Evolutionary conservation across 2,329 filamentous ascomycete species (phyloP), one percentile per base, ranked within the genome.

Genomic region (Pseudogymnoascus sp.): DNA sequence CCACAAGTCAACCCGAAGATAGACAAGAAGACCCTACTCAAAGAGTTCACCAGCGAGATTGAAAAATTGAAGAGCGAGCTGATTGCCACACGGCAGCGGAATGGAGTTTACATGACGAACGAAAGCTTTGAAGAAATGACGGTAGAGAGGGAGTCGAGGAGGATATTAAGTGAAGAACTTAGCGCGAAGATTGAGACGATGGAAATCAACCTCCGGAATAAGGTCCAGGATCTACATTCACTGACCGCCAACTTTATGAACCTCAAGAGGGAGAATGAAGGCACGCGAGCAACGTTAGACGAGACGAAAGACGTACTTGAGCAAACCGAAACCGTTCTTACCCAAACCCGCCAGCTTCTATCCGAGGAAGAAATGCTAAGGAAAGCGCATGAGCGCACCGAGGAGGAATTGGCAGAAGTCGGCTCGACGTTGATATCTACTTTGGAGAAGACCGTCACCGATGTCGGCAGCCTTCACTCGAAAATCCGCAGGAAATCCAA

Each of bases 11-110:
- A 97, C 75, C 90, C 91, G 59, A 84, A 91, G 72, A 86, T 97
- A 67, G 93, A 91, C 67, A 99, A 97, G 77, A 96, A 95, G 77
- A 96, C 91, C 2, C 77, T 99, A 11, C 82, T 99, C 9, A 88
- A 85, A 65, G 95, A 99, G 68, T 96, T 96, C 67, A 95, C 93
- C 0, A 80, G 83, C 23, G 95, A 99, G 73, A 97, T 99, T 61
- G 92, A 99, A 74, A 95, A 91, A 73, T 80, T 99, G 37, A 97
- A 96, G 79, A 90, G 89, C 68, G 95, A 99, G 73, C 81, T 99
- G 12, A 96, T 97, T 67, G 89, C 92, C 2, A 96, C 95, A 5
- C 83, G 95, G 23, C 91, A 96, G 73, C 88, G 95, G 38, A 97
- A 97, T 72, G 95, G 95, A 62, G 93, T 99, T 1, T 97, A 97